Evolutionary conservation across 78 protist species (phyloP).

Genomic region (Salpingoeca rosetta): DNA sequence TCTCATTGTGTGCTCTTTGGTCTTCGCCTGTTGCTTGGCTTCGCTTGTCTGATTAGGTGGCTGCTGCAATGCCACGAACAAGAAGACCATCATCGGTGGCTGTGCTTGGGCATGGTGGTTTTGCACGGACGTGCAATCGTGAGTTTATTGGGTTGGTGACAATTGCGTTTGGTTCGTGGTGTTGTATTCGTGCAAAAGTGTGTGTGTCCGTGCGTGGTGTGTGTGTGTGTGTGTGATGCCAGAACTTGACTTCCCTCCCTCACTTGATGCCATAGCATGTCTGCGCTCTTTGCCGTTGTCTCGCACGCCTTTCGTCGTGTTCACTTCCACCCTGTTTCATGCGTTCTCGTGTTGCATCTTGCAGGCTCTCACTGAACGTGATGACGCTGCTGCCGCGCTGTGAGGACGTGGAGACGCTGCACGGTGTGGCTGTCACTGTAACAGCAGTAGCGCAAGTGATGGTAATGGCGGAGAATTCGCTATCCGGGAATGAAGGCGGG

Average conservation of each 20-base stretch:
- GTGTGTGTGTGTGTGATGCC: not conserved
- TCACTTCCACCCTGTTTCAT: no score
- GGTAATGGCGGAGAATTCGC: constrained; percentile 1
- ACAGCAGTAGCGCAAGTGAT: constrained; percentile 29
- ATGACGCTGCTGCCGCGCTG: constrained; percentile 15
- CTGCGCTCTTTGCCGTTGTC: no score
- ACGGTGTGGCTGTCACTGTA: constrained; percentile 6
- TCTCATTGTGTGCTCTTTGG: not conserved
- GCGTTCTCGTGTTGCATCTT: not conserved
- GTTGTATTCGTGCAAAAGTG: not conserved
- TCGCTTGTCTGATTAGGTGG: not conserved
- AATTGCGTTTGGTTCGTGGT: not conserved
- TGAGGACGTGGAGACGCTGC: constrained; percentile 2
- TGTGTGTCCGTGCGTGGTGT: not conserved
- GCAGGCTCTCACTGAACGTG: constrained; percentile 15
- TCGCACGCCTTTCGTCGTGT: no score
- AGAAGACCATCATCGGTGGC: not conserved
- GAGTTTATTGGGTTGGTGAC: not conserved
- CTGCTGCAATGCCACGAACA: not conserved
- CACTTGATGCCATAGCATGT: no score
- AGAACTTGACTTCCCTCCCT: no score
- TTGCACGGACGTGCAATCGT: not conserved
- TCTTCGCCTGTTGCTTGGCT: not conserved
- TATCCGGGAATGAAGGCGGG: not conserved
- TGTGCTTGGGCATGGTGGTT: not conserved